Conservation (phyloP, 371 early-diverging fungal species). For the Mortierella sp. region DNA sequence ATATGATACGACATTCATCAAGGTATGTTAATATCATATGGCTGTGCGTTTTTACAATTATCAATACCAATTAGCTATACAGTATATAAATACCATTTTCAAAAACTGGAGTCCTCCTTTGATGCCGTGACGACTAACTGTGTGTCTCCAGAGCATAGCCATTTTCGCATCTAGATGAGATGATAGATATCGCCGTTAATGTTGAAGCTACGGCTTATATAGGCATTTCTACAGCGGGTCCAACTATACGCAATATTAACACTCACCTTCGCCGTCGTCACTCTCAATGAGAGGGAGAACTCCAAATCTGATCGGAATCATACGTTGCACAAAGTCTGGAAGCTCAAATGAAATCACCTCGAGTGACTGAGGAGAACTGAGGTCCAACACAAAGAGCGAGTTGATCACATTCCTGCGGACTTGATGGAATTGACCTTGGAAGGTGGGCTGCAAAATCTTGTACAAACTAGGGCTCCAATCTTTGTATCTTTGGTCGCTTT, state of each 20-base stretch:
- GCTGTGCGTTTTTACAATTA: not conserved
- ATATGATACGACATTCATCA: no score
- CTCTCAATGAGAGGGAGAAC: constrained; percentile 73
- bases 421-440: constrained; percentile 80
- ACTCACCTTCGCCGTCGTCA: constrained; percentile 56
- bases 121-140: constrained; percentile 43
- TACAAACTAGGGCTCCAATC: constrained; percentile 72
- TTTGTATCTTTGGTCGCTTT: constrained; percentile 82
- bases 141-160: constrained; percentile 54
- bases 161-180: constrained; percentile 38
- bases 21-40: no score
- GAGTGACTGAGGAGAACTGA: constrained; percentile 64
- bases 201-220: not conserved
- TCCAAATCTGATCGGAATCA: constrained; percentile 88
- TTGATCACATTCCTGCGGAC: constrained; percentile 80
- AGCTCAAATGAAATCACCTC: constrained; percentile 67
- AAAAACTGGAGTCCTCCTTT: constrained; percentile 60
- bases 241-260: not conserved
- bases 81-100: constrained; percentile 42
- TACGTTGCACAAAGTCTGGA: constrained; percentile 68
- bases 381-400: constrained; percentile 77
- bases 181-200: not conserved
- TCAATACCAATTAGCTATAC: not conserved
- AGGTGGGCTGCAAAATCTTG: constrained; percentile 53
- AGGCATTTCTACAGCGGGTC: not conserved